Base-by-base conservation (phyloP, 495 filamentous ascomycete genomes). In the Stereocaulon alpinum region DNA sequence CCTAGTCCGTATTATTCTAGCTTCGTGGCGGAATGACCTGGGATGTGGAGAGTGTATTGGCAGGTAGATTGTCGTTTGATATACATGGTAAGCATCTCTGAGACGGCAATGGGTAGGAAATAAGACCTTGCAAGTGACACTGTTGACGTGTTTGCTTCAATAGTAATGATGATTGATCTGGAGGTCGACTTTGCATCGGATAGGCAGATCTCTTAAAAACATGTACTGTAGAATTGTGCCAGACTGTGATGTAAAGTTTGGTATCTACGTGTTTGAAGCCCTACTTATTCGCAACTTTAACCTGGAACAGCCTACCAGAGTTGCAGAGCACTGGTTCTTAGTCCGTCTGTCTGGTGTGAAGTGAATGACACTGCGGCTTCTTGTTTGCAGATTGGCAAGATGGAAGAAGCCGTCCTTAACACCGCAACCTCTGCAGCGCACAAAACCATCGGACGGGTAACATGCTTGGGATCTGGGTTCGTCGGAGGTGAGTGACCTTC, bases 381-480 rank as follows among this genome's bases (percentile, higher is more conserved):
- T 52, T 4, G 2, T 18, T 11, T n/a, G 30, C 29, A 18, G 34
- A 15, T 7, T 52, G n/a, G 27, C 49, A 52, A 52, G 30, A 52
- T 52, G 49, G 49, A 29, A 37, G 49, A 52, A 30, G 18, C 18
- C 34, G 34, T 12, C 9, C 34, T 12, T 12, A 2, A n/a, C 14
- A 34, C 20, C 43, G 29, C 34, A 29, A 32, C 41, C 10, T n/a
- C 60, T 43, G 17, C 54, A 40, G 24, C 41, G 43, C 49, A 56
- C 22, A 63, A 56, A 27, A 24, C 17, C 41, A 44, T 63, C 2
- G 18, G 41, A 22, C 60, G 44, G 34, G 60, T 63, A 29, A 56
- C 56, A 20, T 63, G 61, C 44, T 17, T 63, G 42, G 57, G 61
- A 7, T 63, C 61, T 27, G 61, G 61, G 5, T 63, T 63, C 29